Evolutionary conservation across 495 filamentous ascomycete genomes (phyloP).

Genomic region (Xylaria nigripes): DNA sequence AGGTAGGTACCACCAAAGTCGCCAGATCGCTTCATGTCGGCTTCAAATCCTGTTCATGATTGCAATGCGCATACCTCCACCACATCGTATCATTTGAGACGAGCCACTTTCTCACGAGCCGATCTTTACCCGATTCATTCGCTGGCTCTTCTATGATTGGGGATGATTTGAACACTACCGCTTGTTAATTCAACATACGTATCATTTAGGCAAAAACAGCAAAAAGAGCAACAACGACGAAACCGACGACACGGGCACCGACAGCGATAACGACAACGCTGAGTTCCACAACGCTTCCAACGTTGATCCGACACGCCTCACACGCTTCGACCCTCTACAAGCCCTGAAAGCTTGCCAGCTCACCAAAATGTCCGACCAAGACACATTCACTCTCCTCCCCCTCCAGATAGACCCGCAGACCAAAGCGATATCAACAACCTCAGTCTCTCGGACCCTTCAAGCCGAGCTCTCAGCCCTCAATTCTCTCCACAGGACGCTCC

Average conservation of each 20-base stretch:
- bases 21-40: conserved; percentile 20
- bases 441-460: conserved; percentile 41
- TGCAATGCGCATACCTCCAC: background rate
- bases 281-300: conserved; percentile 4
- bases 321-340: background rate
- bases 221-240: background rate
- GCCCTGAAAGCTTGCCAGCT: conserved; percentile 10
- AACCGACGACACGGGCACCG: background rate
- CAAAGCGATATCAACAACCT: conserved; percentile 47
- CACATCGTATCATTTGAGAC: no score
- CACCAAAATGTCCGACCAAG: conserved; percentile 47
- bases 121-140: no score
- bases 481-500: conserved; percentile 33
- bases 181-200: no score
- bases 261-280: background rate
- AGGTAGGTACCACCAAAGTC: conserved; percentile 12
- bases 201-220: background rate
- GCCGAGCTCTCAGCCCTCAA: conserved; percentile 57
- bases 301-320: background rate
- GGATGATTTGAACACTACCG: no score
- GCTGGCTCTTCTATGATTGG: no score
- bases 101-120: no score
- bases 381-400: conserved; percentile 78
- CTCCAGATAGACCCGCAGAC: conserved; percentile 68
- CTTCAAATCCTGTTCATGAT: background rate